Base-by-base conservation (phyloP, 139 green algal species). In the Bryopsis sp. region DNA sequence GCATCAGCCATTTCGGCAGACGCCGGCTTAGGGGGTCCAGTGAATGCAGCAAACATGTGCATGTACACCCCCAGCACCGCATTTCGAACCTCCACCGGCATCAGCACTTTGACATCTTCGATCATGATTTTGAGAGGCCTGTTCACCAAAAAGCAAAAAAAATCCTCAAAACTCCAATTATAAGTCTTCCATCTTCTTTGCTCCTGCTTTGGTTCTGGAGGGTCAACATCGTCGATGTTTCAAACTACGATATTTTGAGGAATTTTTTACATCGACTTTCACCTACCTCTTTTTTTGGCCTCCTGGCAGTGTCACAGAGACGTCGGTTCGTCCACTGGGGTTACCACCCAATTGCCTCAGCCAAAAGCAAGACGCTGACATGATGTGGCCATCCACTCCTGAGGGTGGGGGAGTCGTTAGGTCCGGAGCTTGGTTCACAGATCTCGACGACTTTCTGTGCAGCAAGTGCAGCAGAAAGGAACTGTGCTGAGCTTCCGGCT, bases 31-130 rank as follows among this genome's bases (percentile, higher is more conserved):
- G 62, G 62, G 26, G 62, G 38, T 28, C 62, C 39, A 11, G 38
- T 69, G 43, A 69, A 69, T 24, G 62, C 62, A 6, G 62, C 39
- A 24, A 54, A 19, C 62, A 69, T 69, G 62, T 69, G 62, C 37
- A 57, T 54, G 39, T 58, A 69, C 26, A 69, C 62, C 5, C 38
- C 37, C 22, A 69, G 5, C 8, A 69, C 62, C 5, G 62, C 62
- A 54, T 69, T 54, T 57, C 39, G 15, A 8, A 69, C 62, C 54
- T 69, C 62, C n/a, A 58, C n/a, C 24, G 62, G 62, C 62, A 69
- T 69, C 24, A 69, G 26, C 7, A 54, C 7, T 54, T 57, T 54
- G 15, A 69, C 62, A 38, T 69, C 62, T 35, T 28, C 7, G 15
- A 69, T 7, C 24, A 22, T n/a, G 29, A 69, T 69, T 22, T 54